Percentiles rank a stretch among this genome's conserved stretches.
These are phyloP conservation scores for Rhodosporidiobolus odoratus DNA, from an alignment of 768 basidiomycete species.

Conservation along the genomic window DNA sequence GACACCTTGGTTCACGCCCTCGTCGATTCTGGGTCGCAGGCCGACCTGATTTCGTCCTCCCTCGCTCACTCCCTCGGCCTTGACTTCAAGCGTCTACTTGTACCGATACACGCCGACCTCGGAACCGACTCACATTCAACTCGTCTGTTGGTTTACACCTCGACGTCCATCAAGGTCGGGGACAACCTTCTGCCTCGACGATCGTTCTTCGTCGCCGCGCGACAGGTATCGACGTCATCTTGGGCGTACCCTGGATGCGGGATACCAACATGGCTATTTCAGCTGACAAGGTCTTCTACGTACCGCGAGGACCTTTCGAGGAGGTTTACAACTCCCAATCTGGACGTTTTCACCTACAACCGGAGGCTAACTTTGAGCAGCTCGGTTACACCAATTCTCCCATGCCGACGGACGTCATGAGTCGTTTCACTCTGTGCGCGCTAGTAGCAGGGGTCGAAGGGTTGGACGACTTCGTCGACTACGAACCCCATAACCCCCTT, in stretches of 20 bases:
- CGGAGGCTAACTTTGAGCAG: neutral
- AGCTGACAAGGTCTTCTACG: neutral
- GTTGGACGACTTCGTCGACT: neutral
- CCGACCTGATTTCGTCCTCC: neutral
- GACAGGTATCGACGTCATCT: conserved; percentile 7
- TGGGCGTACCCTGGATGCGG: conserved; percentile 9
- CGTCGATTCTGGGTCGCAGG: conserved; percentile 7
- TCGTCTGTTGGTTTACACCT: neutral
- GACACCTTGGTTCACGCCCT: neutral
- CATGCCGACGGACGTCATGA: neutral
- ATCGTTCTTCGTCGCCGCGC: conserved; percentile 3
- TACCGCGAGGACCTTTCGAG: neutral
- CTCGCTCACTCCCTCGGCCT: neutral
- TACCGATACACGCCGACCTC: neutral
- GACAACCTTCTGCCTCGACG: neutral
- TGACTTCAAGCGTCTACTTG: neutral
- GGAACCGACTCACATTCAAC: neutral
- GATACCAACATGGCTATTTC: neutral
- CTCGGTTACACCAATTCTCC: neutral
- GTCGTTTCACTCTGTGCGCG: neutral
- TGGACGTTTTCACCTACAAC: neutral
- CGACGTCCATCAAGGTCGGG: neutral
- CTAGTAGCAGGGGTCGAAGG: neutral
- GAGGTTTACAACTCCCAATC: neutral
- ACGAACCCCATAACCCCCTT: conserved; percentile 16